Percentiles rank a stretch among this genome's conserved stretches.
Evolutionary conservation across 2,329 filamentous ascomycete species (phyloP).

Genomic region (Dactylellina drechsleri): DNA sequence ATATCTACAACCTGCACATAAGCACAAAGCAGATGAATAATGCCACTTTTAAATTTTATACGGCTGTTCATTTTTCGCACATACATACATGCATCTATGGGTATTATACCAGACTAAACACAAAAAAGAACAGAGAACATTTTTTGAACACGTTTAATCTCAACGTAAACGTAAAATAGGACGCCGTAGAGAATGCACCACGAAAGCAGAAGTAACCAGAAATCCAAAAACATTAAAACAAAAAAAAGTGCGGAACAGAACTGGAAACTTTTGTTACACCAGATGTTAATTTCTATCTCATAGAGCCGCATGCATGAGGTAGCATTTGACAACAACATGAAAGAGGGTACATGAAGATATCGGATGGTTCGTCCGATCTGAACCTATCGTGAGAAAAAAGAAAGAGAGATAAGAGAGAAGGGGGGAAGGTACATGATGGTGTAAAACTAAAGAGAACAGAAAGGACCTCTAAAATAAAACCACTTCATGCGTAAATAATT

Average conservation of each 20-base stretch:
- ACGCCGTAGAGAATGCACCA: conserved; percentile 19
- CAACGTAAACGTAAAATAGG: not conserved
- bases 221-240: not conserved
- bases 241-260: not conserved
- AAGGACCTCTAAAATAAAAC: not conserved
- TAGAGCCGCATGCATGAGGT: conserved; percentile 1
- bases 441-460: not conserved
- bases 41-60: too few species aligned
- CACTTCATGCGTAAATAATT: not conserved
- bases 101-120: conserved; percentile 9
- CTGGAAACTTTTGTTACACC: conserved; percentile 1
- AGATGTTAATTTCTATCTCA: conserved; percentile 10
- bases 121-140: not conserved
- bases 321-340: not conserved
- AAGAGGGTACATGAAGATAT: not conserved
- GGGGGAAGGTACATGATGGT: not conserved
- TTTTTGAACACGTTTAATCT: too few species aligned
- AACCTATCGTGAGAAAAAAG: too few species aligned
- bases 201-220: conserved; percentile 10
- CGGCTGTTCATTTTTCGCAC: not conserved
- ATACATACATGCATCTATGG: conserved; percentile 23
- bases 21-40: too few species aligned
- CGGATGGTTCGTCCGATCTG: not conserved
- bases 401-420: not conserved
- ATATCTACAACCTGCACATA: too few species aligned